Evolutionary conservation across 2,329 filamentous ascomycete genomes (phyloP), one percentile per base, ranked within the genome.

Genomic region (Blastomyces percursus): DNA sequence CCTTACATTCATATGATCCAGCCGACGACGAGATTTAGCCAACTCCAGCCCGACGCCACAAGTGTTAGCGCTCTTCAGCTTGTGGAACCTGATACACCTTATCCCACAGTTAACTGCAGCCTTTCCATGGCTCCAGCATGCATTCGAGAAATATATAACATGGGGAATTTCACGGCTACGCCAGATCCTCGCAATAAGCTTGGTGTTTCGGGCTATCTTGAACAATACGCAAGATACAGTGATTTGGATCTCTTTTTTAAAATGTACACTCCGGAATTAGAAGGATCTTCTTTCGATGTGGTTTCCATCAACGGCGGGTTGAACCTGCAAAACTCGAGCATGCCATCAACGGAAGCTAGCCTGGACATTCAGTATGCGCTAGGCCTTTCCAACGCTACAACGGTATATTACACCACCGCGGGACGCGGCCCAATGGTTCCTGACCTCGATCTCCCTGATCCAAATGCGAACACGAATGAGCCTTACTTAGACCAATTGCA

Each of bases 401-500:
- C 81, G 5, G 77, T 78, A 0, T 82, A 81, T 62, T 88, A 84
- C 71, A 83, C 80, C 60, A 86, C 84, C 0, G 84, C 79, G 19
- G 86, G 86, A 42, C 74, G 72, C 32, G 83, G 79, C 55, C 80
- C 79, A 1, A 76, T 82, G 63, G 71, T 79, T 1, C 79, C 82
- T 0, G 80, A 82, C 61, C 67, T 77, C 7, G 75, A 77, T 66
- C 69, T 80, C 70, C 27, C 78, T 71, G 44, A 69, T 27, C 42
- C 65, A 0, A 69, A 69, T 12, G 67, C 75, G 65, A 80, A 85
- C 64, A 76, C 76, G 9, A 86, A 88, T 66, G 87, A 90, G 74
- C 86, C 86, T 0, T 90, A 86, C 71, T 77, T 90, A 1, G 81
- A 81, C 19, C 85, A 86, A 71, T 79, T 86, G 7, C 79, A 81